Evolutionary conservation across 176 grass and related monocot species (phyloP).

Genomic region (Juncus effusus): DNA sequence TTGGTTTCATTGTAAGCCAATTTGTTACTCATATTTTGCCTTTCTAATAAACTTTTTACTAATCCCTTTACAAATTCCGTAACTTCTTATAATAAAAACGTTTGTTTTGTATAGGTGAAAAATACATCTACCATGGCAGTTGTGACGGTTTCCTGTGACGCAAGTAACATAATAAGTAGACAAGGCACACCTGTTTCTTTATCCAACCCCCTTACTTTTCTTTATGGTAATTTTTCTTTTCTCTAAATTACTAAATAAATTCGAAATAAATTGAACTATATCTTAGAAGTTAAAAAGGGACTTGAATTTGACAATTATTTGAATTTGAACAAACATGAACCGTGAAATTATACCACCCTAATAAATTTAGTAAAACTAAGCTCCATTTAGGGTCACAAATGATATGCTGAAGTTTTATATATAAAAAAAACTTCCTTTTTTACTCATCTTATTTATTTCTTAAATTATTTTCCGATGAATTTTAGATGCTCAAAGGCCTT

Average conservation of each 20-base stretch:
- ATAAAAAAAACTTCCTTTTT: too few relatives aligned
- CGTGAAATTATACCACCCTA: too few relatives aligned
- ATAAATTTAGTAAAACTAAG: too few relatives aligned
- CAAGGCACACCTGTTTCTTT: slow-evolving; percentile 65
- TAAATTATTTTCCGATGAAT: slow-evolving; percentile 1
- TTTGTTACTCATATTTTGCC: background rate
- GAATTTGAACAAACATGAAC: too few relatives aligned
- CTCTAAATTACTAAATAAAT: background rate
- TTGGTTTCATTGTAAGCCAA: slow-evolving; percentile 57
- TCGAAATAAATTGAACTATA: background rate
- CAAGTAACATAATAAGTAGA: slow-evolving; percentile 72
- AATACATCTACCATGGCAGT: slow-evolving; percentile 44
- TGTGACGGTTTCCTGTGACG: slow-evolving; percentile 53
- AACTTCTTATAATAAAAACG: background rate
- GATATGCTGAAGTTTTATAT: too few relatives aligned
- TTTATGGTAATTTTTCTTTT: slow-evolving; percentile 51
- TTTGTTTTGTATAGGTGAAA: slow-evolving; percentile 41
- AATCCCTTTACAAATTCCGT: too few relatives aligned
- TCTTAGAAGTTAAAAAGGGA: too few relatives aligned
- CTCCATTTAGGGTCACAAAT: too few relatives aligned
- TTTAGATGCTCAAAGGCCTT: slow-evolving; percentile 63
- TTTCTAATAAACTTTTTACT: too few relatives aligned
- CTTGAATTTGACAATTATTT: too few relatives aligned
- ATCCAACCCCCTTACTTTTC: slow-evolving; percentile 62
- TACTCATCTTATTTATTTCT: background rate